These are phyloP conservation scores for Paradendryphiella salina DNA, from an alignment of 2,329 filamentous ascomycete species.

Conservation along the genomic window DNA sequence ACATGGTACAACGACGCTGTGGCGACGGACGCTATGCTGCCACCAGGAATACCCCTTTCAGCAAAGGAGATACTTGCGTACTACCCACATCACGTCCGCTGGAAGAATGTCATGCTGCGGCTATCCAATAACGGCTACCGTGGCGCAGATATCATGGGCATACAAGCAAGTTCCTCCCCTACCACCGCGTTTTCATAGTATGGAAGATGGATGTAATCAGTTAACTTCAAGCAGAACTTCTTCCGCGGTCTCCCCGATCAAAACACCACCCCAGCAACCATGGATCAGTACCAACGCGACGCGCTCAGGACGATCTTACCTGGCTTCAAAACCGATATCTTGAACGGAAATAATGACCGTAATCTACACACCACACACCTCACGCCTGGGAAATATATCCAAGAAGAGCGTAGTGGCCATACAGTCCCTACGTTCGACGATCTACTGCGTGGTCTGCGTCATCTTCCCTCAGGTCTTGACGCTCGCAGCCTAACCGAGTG, in stretches of 20 bases:
- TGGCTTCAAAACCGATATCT: slow-evolving; percentile 13
- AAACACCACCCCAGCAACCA: slow-evolving; percentile 3
- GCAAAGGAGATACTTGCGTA: slow-evolving; percentile 33
- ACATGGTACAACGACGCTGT: slow-evolving; percentile 29
- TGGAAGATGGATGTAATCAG: neutral
- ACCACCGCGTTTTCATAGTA: neutral
- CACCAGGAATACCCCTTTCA: slow-evolving; percentile 31
- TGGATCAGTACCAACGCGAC: slow-evolving; percentile 25
- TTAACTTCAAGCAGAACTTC: slow-evolving; percentile 11
- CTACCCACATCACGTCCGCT: slow-evolving; percentile 36
- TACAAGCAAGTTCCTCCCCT: slow-evolving; percentile 19
- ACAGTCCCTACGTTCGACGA: slow-evolving; percentile 26
- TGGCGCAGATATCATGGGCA: slow-evolving; percentile 25
- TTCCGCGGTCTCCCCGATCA: slow-evolving; percentile 21
- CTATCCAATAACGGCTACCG: slow-evolving; percentile 29
- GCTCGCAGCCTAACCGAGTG: slow-evolving; percentile 27
- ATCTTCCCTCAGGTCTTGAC: slow-evolving; percentile 25
- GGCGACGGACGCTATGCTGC: slow-evolving; percentile 28
- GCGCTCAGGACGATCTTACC: slow-evolving; percentile 10
- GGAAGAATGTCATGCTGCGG: slow-evolving; percentile 29
- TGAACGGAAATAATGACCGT: slow-evolving; percentile 17
- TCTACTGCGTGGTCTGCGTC: slow-evolving; percentile 24
- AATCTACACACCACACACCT: slow-evolving; percentile 22
- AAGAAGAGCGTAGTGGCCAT: slow-evolving; percentile 4
- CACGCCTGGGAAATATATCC: slow-evolving; percentile 7